Conservation (phyloP, 495 filamentous ascomycete species). For the Penicillium paxilli region DNA sequence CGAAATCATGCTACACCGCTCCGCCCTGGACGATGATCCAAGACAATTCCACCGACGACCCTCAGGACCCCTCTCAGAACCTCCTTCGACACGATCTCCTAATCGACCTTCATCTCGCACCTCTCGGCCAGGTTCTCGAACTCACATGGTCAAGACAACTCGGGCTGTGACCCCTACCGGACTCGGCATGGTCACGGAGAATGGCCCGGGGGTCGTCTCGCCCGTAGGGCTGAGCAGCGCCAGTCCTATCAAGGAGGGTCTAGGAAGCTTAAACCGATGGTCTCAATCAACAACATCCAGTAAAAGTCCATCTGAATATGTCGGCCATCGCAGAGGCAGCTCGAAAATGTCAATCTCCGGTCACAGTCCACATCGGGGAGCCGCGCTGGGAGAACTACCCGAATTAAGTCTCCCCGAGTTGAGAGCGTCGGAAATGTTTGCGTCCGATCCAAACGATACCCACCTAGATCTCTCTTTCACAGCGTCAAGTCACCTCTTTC, state of each 20-base stretch:
- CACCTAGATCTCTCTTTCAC: conserved; percentile 29
- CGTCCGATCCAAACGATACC: conserved; percentile 12
- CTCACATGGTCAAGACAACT: conserved; percentile 20
- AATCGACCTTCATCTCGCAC: conserved; percentile 22
- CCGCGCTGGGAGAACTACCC: conserved; percentile 14
- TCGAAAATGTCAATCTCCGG: conserved; percentile 55
- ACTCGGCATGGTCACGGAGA: conserved; percentile 19
- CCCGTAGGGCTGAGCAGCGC: conserved; percentile 24
- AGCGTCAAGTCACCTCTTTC: conserved; percentile 18
- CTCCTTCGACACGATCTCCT: conserved; percentile 11
- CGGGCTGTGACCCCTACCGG: conserved; percentile 17
- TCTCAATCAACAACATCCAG: conserved; percentile 76
- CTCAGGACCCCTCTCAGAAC: conserved; percentile 18
- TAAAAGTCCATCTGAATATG: conserved; percentile 50
- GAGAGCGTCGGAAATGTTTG: conserved; percentile 21
- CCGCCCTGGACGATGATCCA: conserved; percentile 27
- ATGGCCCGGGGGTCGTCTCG: conserved; percentile 10
- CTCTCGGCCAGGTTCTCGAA: conserved; percentile 23
- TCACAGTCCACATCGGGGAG: conserved; percentile 19
- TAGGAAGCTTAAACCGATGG: conserved; percentile 80
- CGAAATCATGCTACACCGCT: conserved; percentile 30
- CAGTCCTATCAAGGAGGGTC: conserved; percentile 58
- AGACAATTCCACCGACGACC: conserved; percentile 25
- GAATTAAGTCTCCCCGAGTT: conserved; percentile 22
- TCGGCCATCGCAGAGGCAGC: conserved; percentile 45